Evolutionary conservation across 2,329 filamentous ascomycete species (phyloP).

Genomic region (Capronia coronata): DNA sequence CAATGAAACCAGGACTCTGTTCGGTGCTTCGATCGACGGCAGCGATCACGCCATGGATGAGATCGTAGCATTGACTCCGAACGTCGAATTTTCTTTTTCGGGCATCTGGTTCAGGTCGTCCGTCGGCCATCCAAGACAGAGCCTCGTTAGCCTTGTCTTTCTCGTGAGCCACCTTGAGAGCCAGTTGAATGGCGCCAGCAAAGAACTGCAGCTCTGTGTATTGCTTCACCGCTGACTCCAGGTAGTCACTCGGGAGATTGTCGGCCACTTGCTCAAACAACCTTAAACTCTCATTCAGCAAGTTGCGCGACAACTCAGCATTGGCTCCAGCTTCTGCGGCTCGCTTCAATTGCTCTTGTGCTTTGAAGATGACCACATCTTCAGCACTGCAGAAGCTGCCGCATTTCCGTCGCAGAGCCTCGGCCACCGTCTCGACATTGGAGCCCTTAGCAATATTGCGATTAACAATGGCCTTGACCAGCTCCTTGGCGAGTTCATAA

Average conservation of each 20-base stretch:
- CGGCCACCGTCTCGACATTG: conserved; percentile 94
- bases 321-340: conserved; percentile 72
- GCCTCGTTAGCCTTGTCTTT: conserved; percentile 83
- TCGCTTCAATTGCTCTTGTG: conserved; percentile 86
- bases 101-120: conserved; percentile 63
- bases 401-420: conserved; percentile 83
- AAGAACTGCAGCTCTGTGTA: conserved; percentile 82
- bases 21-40: conserved; percentile 67
- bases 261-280: conserved; percentile 85
- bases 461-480: conserved; percentile 97
- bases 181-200: conserved; percentile 84
- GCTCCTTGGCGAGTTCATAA: conserved; percentile 81
- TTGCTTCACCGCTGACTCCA: conserved; percentile 69
- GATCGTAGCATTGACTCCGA: conserved; percentile 72
- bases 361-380: conserved; percentile 97
- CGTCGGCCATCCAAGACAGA: conserved; percentile 79
- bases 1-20: conserved; percentile 63
- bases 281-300: conserved; percentile 81
- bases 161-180: conserved; percentile 73
- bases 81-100: conserved; percentile 61
- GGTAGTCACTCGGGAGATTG: conserved; percentile 71
- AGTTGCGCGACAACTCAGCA: conserved; percentile 65
- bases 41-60: conserved; percentile 76
- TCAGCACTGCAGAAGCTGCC: conserved; percentile 97
- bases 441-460: conserved; percentile 94